Percentiles rank a stretch among this genome's conserved stretches.
Evolutionary conservation across 176 grass and related monocot species (phyloP).

Genomic region (Elaeis guineensis): DNA sequence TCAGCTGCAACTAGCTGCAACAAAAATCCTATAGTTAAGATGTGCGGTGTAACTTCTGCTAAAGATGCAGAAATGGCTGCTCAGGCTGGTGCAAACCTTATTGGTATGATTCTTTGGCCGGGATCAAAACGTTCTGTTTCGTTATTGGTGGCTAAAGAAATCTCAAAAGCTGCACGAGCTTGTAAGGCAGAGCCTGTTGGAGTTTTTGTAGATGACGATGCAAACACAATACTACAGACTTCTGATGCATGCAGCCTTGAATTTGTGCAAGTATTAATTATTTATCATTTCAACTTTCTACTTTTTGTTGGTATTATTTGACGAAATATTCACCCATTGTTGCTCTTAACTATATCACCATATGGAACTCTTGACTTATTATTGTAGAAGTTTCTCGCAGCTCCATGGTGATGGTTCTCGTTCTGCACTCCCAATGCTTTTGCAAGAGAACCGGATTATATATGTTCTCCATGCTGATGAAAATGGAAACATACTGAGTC

Average conservation of each 20-base stretch:
- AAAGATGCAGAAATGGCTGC: slow-evolving; percentile 70
- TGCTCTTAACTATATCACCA: no score
- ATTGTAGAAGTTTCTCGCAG: slow-evolving; percentile 17
- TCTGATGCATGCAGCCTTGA: slow-evolving; percentile 60
- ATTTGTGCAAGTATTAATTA: slow-evolving; percentile 50
- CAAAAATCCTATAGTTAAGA: slow-evolving; percentile 55
- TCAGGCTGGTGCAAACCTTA: slow-evolving; percentile 57
- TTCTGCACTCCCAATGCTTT: slow-evolving; percentile 39
- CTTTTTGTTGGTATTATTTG: neutral
- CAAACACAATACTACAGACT: slow-evolving; percentile 51
- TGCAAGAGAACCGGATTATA: slow-evolving; percentile 44
- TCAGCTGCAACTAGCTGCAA: slow-evolving; percentile 4
- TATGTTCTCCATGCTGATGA: slow-evolving; percentile 79
- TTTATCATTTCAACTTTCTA: neutral
- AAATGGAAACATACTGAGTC: slow-evolving; percentile 60
- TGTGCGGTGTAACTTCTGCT: slow-evolving; percentile 79
- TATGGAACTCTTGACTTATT: no score
- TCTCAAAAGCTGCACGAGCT: slow-evolving; percentile 51
- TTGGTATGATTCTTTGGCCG: slow-evolving; percentile 86
- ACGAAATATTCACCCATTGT: no score
- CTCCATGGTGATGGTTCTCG: slow-evolving; percentile 82
- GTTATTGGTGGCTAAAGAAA: slow-evolving; percentile 56
- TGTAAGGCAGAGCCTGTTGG: slow-evolving; percentile 66
- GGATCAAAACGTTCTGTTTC: slow-evolving; percentile 65
- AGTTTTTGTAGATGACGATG: slow-evolving; percentile 89